Evolutionary conservation across 2,329 filamentous ascomycete genomes (phyloP).

Genomic region (Botrytis paeoniae): DNA sequence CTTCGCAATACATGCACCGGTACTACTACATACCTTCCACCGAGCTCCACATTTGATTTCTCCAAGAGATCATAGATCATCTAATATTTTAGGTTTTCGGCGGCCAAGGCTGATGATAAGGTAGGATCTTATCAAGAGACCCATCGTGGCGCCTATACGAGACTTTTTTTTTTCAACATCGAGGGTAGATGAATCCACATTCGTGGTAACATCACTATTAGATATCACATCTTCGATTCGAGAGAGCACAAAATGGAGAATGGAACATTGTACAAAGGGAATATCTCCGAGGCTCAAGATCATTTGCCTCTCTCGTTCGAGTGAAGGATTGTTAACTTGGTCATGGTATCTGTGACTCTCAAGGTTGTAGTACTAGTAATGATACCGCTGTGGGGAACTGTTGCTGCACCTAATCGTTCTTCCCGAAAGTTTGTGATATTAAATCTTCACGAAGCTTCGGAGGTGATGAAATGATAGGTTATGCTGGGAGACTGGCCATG

Average conservation of each 20-base stretch:
- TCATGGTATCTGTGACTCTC: neutral
- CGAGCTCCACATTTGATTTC: neutral
- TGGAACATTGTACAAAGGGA: neutral
- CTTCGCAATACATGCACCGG: neutral
- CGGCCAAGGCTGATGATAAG: neutral
- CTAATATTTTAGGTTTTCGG: neutral
- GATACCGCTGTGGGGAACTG: neutral
- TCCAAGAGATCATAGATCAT: neutral
- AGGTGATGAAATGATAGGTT: neutral
- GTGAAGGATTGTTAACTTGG: neutral
- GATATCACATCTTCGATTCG: neutral
- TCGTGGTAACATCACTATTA: neutral
- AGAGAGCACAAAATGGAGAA: neutral
- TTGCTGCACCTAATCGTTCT: neutral
- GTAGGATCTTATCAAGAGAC: neutral
- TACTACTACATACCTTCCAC: neutral
- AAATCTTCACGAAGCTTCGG: neutral
- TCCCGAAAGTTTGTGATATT: neutral
- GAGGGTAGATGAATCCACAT: neutral
- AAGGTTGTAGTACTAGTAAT: neutral
- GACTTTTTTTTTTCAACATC: neutral
- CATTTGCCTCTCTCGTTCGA: neutral
- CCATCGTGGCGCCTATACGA: conserved; percentile 3
- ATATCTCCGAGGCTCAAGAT: neutral
- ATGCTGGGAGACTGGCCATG: neutral